Evolutionary conservation across 2,329 filamentous ascomycete species (phyloP), one percentile per base, ranked within the genome.

Genomic region (Fusarium paranaense): DNA sequence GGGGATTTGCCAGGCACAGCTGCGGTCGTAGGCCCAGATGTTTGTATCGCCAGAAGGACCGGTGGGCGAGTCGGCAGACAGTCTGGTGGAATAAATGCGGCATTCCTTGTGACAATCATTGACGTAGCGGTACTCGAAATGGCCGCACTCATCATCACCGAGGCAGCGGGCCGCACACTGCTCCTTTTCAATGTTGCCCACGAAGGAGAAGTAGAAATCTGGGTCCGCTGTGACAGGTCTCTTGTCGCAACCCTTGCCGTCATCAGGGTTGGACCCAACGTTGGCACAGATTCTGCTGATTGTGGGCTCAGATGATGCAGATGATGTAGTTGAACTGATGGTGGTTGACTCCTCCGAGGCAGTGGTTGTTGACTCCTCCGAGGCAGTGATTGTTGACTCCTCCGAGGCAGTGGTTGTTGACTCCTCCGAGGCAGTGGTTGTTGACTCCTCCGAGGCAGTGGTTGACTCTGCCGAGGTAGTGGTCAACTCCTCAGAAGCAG

Each of bases 231-330:
- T 40, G 25, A 25, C 18, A 6, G 56, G 63, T 32, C 42, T 38
- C 42, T 16, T 60, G 27, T 57, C 56, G 10, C 63, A 65, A 16
- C 42, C 63, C 33, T 27, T 40, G 40, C 63, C 63, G 8, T 32
- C 20, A 2, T 65, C 56, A 10, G 63, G 56, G 42, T 50, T 65
- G 7, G 56, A 65, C 2, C 63, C 63, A 22, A 61, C 56, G 25
- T 65, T 65, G 56, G 63, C 56, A 7, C 54, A 65, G 42, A 65
- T 58, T 20, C 63, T 60, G 63, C 56, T 61, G 25, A 30, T 14
- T 20, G 63, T 56, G 2, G 32, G 20, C 11, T 33, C 37, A 13
- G 62, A 47, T 4, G 62, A 59, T 35, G 60, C 60, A 8, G 40
- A 45, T 16, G 47, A 56, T 18, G 52, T 45, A 22, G 38, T 45